Base-by-base conservation (phyloP, 306 rosid genomes). In the Rosa multiflora region DNA sequence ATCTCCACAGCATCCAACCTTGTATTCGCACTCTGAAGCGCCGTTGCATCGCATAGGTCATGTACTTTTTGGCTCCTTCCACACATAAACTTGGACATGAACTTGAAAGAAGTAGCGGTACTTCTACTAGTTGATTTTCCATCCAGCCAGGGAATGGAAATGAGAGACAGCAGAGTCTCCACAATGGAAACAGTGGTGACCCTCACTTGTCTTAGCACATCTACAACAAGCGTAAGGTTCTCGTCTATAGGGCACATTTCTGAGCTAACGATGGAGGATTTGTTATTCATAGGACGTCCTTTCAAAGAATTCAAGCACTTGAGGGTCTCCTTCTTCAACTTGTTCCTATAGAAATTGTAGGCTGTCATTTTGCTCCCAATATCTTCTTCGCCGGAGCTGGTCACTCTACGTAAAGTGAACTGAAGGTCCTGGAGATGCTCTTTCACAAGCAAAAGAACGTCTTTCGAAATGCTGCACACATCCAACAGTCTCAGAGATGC, bases 391-490 rank as follows among this genome's bases (percentile, higher is more conserved):
- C 83, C 85, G 2, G 52, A 53, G 58, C 79, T 79, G 72, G 78
- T 84, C 8, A 79, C 86, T 71, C 86, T 78, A 0, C 85, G 76
- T 17, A 91, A 66, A 2, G 91, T 87, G 56, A 82, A 81, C 29
- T 86, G 91, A 70, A 91, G 91, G 44, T 88, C 87, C 68, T 79
- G 89, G 46, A 91, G 89, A 75, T 89, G 91, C 44, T 87, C 82
- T 74, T 89, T 86, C 6, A 89, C 90, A 3, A 86, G 84, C 44
- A 68, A 76, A 43, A 91, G 83, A 40, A 89, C 86, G 72, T 91
- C 93, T 76, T 86, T 89, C 5, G 96, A 86, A 66, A 81, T 85
- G 5, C 89, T 85, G 70, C 91, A 89, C 23, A 83, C 88, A 14
- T 89, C 93, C 70, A 89, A 75, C 88, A 89, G 88, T 44, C 86